Evolutionary conservation across 441 rosid genomes (phyloP), one percentile per base, ranked within the genome.

Genomic region (Viola pubescens): DNA sequence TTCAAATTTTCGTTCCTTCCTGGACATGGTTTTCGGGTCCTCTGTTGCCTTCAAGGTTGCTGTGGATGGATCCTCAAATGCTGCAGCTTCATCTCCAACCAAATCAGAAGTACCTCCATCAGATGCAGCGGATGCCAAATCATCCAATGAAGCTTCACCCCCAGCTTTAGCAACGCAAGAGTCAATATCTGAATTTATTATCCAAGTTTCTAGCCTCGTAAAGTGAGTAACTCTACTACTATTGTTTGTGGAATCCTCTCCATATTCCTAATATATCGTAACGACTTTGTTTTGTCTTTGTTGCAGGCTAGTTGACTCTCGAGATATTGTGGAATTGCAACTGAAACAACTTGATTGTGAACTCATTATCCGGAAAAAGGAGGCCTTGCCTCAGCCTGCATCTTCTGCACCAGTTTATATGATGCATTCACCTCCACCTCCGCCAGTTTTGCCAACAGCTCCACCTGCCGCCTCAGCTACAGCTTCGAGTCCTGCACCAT

Each of bases 341-440:
- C 66, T 90, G 73, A 90, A 90, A 70, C 97, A 90, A 60, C 82
- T 81, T 0, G 95, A 85, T 62, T 84, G 91, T 59, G 95, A 90
- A 62, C 60, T 90, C 26, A 43, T 64, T 43, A 90, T 90, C 66
- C 82, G 95, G 34, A 90, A 90, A 78, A 90, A 81, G 70, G 97
- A 83, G 78, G 97, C 97, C 49, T 70, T 87, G 78, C 87, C 82
- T 9, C 85, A 77, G 51, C 72, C 83, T 1, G 75, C 80, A 42
- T 9, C 82, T 52, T 69, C 86, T 48, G 58, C 87, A 49, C 83
- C 81, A 0, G 72, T 65, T 74, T 77, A 73, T 61, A 80, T 79
- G 85, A 76, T 73, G 75, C 85, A 74, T 64, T 66, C 81, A 37
- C 82, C 80, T 40, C 60, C 55, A 19, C 56, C 68, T 10, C 19